These are phyloP conservation scores for Tolypocladium cylindrosporum DNA, from an alignment of 2,329 filamentous ascomycete genomes.

Conservation along the genomic window DNA sequence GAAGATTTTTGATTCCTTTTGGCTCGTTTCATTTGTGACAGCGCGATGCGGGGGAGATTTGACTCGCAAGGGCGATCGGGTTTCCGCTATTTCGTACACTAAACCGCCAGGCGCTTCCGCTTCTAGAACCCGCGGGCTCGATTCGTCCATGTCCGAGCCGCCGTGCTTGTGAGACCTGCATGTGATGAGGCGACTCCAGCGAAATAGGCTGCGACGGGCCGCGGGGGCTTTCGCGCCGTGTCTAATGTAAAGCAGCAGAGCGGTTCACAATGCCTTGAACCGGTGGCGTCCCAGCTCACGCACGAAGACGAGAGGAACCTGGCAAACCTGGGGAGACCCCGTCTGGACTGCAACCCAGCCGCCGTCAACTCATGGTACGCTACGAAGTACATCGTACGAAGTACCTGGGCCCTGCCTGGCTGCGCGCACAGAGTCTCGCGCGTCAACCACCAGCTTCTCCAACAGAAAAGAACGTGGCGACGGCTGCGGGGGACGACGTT, in stretches of 20 bases:
- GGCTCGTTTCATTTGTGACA: too few relatives aligned
- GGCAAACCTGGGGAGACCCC: background rate
- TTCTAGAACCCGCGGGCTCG: background rate
- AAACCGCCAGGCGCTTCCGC: background rate
- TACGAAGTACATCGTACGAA: background rate
- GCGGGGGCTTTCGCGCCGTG: background rate
- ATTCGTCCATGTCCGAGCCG: background rate
- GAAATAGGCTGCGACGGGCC: background rate
- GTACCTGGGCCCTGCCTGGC: background rate
- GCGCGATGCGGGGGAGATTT: background rate
- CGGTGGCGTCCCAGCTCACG: background rate
- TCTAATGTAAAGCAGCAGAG: background rate
- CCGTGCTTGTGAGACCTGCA: background rate
- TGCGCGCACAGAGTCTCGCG: background rate
- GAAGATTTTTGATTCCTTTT: background rate
- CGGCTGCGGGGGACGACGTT: background rate
- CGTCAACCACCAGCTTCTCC: background rate
- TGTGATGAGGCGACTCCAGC: background rate
- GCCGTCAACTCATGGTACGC: background rate
- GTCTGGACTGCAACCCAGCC: background rate
- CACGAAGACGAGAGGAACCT: background rate
- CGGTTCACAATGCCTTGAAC: background rate
- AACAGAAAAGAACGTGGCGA: background rate
- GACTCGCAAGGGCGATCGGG: background rate
- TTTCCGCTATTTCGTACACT: too few relatives aligned